Evolutionary conservation across 2,329 filamentous ascomycete genomes (phyloP), one percentile per base, ranked within the genome.

Genomic region (Talaromyces sp.): DNA sequence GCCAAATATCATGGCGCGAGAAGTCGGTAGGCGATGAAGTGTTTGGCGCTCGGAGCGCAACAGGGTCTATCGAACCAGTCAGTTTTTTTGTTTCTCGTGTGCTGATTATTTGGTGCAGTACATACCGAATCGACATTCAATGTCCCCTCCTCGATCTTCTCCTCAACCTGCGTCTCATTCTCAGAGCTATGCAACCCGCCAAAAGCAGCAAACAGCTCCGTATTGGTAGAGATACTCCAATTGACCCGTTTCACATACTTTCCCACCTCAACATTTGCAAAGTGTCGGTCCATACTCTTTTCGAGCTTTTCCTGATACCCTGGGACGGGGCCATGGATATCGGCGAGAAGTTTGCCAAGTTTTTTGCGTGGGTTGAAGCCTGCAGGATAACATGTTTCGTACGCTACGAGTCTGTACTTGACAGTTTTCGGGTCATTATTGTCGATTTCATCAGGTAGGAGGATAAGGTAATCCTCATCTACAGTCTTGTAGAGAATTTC

Each of bases 1-100:
- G 0, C 79, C 81, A 75, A 89, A 89, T 0, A 88, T 80, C 22
- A 89, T 59, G 8, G 85, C 86, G 61, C 79, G 78, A 0, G 80
- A 84, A 57, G 75, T 68, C 3, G 85, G 85, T 31, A 89, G 72
- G 1, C 87, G 80, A 75, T 88, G 86, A 39, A 90, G 73, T 0
- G 85, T 87, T 77, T 89, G 87, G 37, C 86, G 77, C 73, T 90
- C 87, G 68, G 81, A 85, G 3, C 87, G 78, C 25, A 89, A 62
- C 45, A 79, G 74, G 0, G 81, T 82, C 80, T 80, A 67, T 49
- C 15, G 45, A 15, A 10, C 54, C 70, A 68, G 56, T 47, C 17
- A 33, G 15, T 43, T 19, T 3, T 22, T 35, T 56, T 17, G 6
- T 22, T 39, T 11, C 15, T 31, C 11, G 3, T 39, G 35, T 6